Base-by-base conservation (phyloP, 352 stramenopile species). In the Phytopythium litorale region DNA sequence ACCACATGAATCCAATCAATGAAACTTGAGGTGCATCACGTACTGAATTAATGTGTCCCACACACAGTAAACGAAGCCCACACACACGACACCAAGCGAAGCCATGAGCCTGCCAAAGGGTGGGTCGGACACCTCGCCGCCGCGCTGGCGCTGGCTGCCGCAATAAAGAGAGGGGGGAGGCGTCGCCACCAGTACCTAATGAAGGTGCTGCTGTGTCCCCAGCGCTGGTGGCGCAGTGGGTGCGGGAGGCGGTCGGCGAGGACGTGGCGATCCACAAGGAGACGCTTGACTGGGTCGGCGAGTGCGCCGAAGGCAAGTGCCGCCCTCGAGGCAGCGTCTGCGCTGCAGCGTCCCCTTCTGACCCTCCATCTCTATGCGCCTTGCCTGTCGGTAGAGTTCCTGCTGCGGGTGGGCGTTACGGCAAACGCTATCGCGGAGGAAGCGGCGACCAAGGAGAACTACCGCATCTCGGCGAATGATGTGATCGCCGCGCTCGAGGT, bases 391-490 rank as follows among this genome's bases (percentile, higher is more conserved):
- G 25, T 33, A 92, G 83, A 81, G 32, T 84, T 92, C 37, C 30
- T 89, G 50, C 67, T 71, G 21, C 30, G 72, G 21, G 32, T 92
- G 25, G 76, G 81, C 3, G 56, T 71, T 1, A 71, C 78, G 23
- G 76, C 84, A 18, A 91, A 92, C 51, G 61, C 55, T 4, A 65
- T 84, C 12, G 84, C 84, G 0, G 78, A 85, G 55, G 64, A 51
- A 5, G 52, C 57, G 25, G 70, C 81, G 15, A 86, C 74, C 62
- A 86, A 78, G 54, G 79, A 92, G 45, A 87, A 88, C 60, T 89
- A 89, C 54, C 84, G 84, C 50, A 80, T 92, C 53, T 73, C 72
- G 19, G 43, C 73, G n/a, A 79, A 88, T 15, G 73, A 91, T 52
- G 71, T 89, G 19, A 64, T 77, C 32, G 53, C 73, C 40, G 81